phyloP scores from a whole-genome alignment of 2,329 filamentous ascomycete genomes.

The Colletotrichum tanaceti region DNA sequence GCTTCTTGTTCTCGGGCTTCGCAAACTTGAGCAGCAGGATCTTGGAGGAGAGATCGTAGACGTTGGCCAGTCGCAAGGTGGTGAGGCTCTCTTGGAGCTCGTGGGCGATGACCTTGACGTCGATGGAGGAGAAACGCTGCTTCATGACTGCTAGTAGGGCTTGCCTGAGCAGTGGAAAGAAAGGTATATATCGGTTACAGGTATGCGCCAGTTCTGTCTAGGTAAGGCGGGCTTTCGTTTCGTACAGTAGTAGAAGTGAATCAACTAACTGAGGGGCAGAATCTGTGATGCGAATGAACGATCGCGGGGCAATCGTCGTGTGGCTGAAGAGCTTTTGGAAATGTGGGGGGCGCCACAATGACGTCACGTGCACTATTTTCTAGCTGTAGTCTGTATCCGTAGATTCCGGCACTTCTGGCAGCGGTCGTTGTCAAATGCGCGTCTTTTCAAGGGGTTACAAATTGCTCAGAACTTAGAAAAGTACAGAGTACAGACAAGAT shows the following conservation, averaged over 20 bases:
- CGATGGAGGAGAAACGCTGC: constrained; percentile 82
- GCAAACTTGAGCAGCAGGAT: constrained; percentile 97
- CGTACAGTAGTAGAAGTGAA: constrained; percentile 2
- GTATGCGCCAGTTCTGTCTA: constrained; percentile 11
- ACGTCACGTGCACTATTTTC: constrained; percentile 31
- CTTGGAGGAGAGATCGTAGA: constrained; percentile 95
- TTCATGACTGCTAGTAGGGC: constrained; percentile 68
- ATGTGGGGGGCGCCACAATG: constrained; percentile 30
- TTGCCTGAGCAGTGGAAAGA: neutral
- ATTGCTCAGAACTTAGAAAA: too few relatives aligned
- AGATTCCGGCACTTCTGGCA: neutral
- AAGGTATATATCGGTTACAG: neutral
- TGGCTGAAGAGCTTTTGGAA: constrained; percentile 31
- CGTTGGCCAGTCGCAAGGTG: constrained; percentile 85
- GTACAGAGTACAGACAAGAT: accelerated
- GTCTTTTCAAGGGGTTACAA: too few relatives aligned
- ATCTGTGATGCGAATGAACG: constrained; percentile 26
- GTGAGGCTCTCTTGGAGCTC: constrained; percentile 85
- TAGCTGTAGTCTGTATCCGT: too few relatives aligned
- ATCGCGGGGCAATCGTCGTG: constrained; percentile 38
- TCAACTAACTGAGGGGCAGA: constrained; percentile 35
- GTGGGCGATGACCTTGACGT: constrained; percentile 90
- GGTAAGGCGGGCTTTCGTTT: constrained; percentile 29
- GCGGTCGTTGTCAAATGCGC: neutral
- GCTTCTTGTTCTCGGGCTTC: constrained; percentile 88